phyloP scores from a whole-genome alignment of 2,329 filamentous ascomycete species.

The Scleromitrula shiraiana region DNA sequence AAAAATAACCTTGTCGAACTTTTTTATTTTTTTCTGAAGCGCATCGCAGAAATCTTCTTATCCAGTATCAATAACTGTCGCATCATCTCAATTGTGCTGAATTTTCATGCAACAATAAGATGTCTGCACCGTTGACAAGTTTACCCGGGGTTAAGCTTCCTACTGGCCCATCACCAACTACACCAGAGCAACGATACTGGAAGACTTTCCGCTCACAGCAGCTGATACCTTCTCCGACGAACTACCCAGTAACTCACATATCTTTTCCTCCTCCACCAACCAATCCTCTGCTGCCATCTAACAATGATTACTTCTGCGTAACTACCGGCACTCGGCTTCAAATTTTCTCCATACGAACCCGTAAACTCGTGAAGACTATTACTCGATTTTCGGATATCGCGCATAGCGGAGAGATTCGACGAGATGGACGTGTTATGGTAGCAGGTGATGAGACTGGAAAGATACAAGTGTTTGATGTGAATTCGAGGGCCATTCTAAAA shows the following conservation, averaged over 20 bases:
- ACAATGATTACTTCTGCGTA: conserved; percentile 74
- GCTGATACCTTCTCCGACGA: conserved; percentile 65
- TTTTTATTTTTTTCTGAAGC: not conserved
- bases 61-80: not conserved
- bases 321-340: conserved; percentile 92
- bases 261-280: conserved; percentile 52
- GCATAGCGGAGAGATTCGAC: conserved; percentile 78
- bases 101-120: conserved; percentile 12
- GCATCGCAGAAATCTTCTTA: conserved; percentile 1
- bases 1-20: not conserved
- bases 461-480: conserved; percentile 92
- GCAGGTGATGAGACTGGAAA: conserved; percentile 87
- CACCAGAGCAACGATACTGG: conserved; percentile 95
- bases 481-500: conserved; percentile 82
- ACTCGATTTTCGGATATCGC: conserved; percentile 89
- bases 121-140: conserved; percentile 27
- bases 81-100: conserved; percentile 4
- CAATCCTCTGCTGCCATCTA: conserved; percentile 35
- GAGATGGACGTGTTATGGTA: conserved; percentile 81
- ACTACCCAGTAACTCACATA: conserved; percentile 86
- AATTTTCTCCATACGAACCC: conserved; percentile 84
- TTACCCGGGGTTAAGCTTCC: conserved; percentile 61
- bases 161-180: conserved; percentile 71
- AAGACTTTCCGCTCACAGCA: conserved; percentile 87
- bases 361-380: conserved; percentile 89